These are phyloP conservation scores for Cryphonectria carpinicola DNA, from an alignment of 2,329 filamentous ascomycete species.

Conservation along the genomic window DNA sequence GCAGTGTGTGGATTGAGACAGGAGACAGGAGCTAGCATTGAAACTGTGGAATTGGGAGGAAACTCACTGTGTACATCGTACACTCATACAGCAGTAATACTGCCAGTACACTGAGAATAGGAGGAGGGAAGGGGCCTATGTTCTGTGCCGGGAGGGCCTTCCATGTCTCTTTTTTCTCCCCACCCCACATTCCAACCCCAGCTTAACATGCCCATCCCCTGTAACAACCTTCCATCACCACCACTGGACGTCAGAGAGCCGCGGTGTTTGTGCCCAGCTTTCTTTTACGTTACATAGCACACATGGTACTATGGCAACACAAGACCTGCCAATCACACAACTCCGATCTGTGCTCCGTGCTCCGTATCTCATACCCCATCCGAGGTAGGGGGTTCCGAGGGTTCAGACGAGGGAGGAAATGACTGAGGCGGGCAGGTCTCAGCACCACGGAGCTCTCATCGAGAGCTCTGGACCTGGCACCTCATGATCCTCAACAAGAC, in stretches of 20 bases:
- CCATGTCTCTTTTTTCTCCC: no score
- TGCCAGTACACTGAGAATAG: background rate
- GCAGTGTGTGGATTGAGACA: background rate
- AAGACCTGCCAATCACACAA: constrained; percentile 4
- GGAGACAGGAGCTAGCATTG: background rate
- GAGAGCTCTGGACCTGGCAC: background rate
- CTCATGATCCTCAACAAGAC: background rate
- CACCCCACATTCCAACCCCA: background rate
- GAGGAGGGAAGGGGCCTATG: background rate
- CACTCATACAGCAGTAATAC: background rate
- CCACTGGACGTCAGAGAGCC: background rate
- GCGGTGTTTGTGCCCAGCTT: background rate
- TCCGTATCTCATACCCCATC: background rate
- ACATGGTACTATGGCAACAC: background rate
- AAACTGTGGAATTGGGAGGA: background rate
- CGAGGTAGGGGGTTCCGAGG: background rate
- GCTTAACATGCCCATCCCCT: background rate
- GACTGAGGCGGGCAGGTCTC: background rate
- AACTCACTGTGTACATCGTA: background rate
- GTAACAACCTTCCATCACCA: background rate
- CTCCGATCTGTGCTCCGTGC: background rate
- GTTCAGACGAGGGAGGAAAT: background rate
- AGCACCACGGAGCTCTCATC: background rate
- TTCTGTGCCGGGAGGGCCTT: no score
- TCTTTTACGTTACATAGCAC: background rate